Evolutionary conservation across 108 stramenopile genomes (phyloP), one percentile per base, ranked within the genome.

Genomic region (Skeletonema grethae): DNA sequence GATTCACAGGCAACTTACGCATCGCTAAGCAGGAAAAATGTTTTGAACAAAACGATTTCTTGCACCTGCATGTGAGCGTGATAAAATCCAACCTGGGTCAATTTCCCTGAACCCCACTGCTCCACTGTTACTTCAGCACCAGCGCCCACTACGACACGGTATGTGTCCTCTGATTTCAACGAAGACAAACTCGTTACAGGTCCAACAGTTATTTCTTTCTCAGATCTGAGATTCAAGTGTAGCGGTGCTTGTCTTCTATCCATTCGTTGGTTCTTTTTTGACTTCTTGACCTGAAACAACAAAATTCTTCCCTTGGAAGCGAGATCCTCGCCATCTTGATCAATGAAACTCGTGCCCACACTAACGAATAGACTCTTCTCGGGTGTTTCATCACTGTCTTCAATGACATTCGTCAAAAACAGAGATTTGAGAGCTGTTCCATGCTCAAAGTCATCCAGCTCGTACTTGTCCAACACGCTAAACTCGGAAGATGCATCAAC

Each of bases 11-110:
- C 13, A 46, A 72, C 79, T 71, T 60, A 76, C 73, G 82, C 85
- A 73, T 96, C 95, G 53, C 86, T 84, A 28, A 96, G 63, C 28
- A 96, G 63, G 43, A 96, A 79, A 66, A 90, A 96, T 45, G 82
- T 92, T 60, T 93, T 93, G 86, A 96, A 91, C 4, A 92, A 66
- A 11, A 80, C 84, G 50, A 92, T 91, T 67, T 91, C 80, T 59
- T 84, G 80, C 46, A 96, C 75, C 45, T 93, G 90, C 95, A 93
- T 93, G 20, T 89, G 90, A 12, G 90, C 92, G 38, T 92, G 88
- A 64, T 90, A 96, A 65, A 96, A 96, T 15, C 95, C 95, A 61
- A 96, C 92, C 79, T 96, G 95, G 0, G 88, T 89, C 57, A 96
- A 79, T 57, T 90, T 92, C 29, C 72, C 86, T 32, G 68, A 80